A percentile compares a stretch with the other conserved stretches of the same genome.
Conservation (phyloP, 75 land plant genomes). For the Azolla pinnata region DNA sequence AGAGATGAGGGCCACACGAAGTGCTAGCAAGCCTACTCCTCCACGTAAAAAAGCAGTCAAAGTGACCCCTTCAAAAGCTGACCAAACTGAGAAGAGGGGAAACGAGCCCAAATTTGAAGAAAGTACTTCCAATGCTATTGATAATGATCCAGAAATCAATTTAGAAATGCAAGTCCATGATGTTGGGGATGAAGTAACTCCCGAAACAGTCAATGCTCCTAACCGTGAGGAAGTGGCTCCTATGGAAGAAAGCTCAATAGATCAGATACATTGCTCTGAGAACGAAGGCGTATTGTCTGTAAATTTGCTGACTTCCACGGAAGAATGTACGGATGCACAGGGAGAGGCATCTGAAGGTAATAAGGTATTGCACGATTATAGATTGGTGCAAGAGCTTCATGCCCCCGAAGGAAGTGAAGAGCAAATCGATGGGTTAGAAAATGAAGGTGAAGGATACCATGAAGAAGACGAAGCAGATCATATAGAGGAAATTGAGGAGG, state of each 20-base stretch:
- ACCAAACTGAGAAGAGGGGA: background rate
- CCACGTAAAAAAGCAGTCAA: background rate
- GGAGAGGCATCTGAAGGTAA: constrained; percentile 6
- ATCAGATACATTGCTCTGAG: background rate
- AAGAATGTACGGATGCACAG: constrained; percentile 4
- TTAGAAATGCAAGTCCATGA: background rate
- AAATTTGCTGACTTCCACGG: background rate
- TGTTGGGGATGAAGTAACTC: constrained; percentile 1
- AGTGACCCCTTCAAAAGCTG: background rate
- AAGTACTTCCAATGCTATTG: background rate
- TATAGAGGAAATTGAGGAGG: constrained; percentile 19
- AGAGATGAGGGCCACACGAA: constrained; percentile 6
- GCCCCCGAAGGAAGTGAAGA: constrained; percentile 17
- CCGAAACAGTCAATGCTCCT: background rate
- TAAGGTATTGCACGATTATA: constrained; percentile 15
- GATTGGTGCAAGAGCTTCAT: constrained; percentile 10
- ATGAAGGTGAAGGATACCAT: constrained; percentile 19
- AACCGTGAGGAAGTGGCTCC: background rate
- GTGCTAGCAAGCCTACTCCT: background rate
- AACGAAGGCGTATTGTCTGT: background rate
- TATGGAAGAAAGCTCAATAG: background rate
- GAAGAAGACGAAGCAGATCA: constrained; percentile 12
- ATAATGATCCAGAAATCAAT: background rate
- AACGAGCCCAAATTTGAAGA: background rate
- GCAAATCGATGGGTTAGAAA: constrained; percentile 14